Base-by-base conservation (phyloP, 2,329 filamentous ascomycete species). In the Trichoderma sp. region DNA sequence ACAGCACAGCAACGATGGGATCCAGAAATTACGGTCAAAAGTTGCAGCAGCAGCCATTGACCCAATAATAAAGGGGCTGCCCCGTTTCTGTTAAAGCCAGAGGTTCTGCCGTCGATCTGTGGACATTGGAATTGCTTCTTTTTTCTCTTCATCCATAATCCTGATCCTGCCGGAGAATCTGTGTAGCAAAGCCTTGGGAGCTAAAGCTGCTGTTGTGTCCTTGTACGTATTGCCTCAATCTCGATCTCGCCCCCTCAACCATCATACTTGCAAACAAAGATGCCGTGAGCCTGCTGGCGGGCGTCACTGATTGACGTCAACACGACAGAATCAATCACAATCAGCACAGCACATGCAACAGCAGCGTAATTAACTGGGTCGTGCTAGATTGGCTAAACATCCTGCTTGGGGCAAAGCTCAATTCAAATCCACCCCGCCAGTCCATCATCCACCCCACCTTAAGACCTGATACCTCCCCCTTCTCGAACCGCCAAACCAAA, bases 351-450 rank as follows among this genome's bases (percentile, higher is more conserved):
- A 71, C 59, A 64, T 63, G 69, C 56, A 72, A 50, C 27, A 60
- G 21, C 29, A 38, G 35, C 68, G 41, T 45, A 71, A 72, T 72
- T 74, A 69, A 76, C 75, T 56, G 53, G 53, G 60, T 59, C 71
- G 35, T 59, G 33, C 68, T 74, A 66, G 65, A 24, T 62, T 38
- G 38, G 60, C 56, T 66, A 73, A 60, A 60, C 31, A 59, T 69
- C 66, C 71, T 68, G 68, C 75, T 71, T 59, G 67, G 71, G 75
- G 75, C 75, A 75, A 77, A 75, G 76, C 76, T 77, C 76, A 76
- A 76, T 69, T 76, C 75, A 75, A 76, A 76, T 66, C 63, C 41
- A 76, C 71, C 74, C 76, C 74, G 63, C 76, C 64, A 60, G 62
- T 18, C 69, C 56, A 41, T 65, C 38, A 33, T 60, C 45, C 69